Evolutionary conservation across 805 yeast genomes (phyloP).

Genomic region (Sugiyamaella smithiae): DNA sequence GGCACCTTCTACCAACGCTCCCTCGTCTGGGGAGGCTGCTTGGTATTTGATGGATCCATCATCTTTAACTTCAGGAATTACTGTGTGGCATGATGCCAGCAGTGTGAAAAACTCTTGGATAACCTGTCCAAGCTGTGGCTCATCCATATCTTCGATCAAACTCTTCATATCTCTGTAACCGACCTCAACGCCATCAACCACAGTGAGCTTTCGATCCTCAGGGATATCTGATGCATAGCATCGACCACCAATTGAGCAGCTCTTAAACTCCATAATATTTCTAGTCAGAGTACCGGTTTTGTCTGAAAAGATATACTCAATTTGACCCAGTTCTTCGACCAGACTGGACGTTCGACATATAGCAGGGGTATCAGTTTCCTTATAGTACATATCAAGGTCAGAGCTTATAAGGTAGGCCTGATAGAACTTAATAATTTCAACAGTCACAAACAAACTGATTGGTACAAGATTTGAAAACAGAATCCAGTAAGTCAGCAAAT

Average conservation of each 20-base stretch:
- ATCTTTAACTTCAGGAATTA: slow-evolving; percentile 77
- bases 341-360: slow-evolving; percentile 92
- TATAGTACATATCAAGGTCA: slow-evolving; percentile 90
- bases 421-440: slow-evolving; percentile 90
- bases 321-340: slow-evolving; percentile 96
- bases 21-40: slow-evolving; percentile 99
- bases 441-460: slow-evolving; percentile 87
- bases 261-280: slow-evolving; percentile 94
- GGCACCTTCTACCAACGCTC: slow-evolving; percentile 97
- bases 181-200: slow-evolving; percentile 74
- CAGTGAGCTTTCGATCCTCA: slow-evolving; percentile 74
- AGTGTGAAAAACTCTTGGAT: slow-evolving; percentile 79
- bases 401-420: slow-evolving; percentile 93
- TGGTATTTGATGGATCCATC: slow-evolving; percentile 70
- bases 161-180: slow-evolving; percentile 75
- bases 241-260: slow-evolving; percentile 88
- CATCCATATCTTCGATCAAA: slow-evolving; percentile 46
- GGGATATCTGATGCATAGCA: slow-evolving; percentile 88
- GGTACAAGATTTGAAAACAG: slow-evolving; percentile 96
- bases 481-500: slow-evolving; percentile 92
- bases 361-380: slow-evolving; percentile 86
- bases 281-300: slow-evolving; percentile 96
- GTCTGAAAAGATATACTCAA: slow-evolving; percentile 93
- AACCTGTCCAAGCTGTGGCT: slow-evolving; percentile 39
- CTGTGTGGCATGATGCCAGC: slow-evolving; percentile 93